phyloP scores from a whole-genome alignment of 441 rosid species.

The Mallotus japonicus region DNA sequence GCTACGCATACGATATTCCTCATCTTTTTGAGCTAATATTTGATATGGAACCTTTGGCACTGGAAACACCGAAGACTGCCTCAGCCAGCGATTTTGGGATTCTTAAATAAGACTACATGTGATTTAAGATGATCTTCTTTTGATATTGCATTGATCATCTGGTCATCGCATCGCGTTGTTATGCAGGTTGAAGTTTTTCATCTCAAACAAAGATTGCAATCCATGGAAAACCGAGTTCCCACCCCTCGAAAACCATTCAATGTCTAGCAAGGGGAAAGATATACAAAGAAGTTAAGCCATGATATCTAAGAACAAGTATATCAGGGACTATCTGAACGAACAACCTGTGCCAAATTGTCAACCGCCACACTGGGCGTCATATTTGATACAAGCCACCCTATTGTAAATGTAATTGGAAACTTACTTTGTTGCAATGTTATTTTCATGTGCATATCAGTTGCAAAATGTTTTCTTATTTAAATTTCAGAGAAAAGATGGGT shows the following conservation, averaged over 20 bases:
- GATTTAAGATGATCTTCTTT: not conserved
- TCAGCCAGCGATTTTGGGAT: too few species aligned
- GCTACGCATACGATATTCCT: not conserved
- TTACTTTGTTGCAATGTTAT: not conserved
- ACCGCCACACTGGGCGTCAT: not conserved
- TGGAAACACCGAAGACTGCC: not conserved
- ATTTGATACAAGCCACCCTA: not conserved
- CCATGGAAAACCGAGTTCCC: slow-evolving; percentile 76
- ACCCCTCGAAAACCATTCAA: slow-evolving; percentile 85
- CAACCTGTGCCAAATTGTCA: not conserved
- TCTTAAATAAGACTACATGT: too few species aligned
- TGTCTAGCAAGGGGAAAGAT: slow-evolving; percentile 29
- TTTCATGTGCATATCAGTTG: slow-evolving; percentile 13
- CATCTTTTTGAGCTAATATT: not conserved
- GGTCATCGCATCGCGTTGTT: not conserved
- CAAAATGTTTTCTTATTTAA: not conserved
- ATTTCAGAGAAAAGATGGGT: not conserved
- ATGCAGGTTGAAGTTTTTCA: slow-evolving; percentile 94
- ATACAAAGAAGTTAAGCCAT: not conserved
- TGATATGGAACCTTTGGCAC: not conserved
- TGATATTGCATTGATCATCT: not conserved
- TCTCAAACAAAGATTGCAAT: slow-evolving; percentile 89
- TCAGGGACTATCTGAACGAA: not conserved
- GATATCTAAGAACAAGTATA: not conserved
- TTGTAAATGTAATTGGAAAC: not conserved